Evolutionary conservation across 1,284 basidiomycete species (phyloP).

Genomic region (Fomitopsis betulina): DNA sequence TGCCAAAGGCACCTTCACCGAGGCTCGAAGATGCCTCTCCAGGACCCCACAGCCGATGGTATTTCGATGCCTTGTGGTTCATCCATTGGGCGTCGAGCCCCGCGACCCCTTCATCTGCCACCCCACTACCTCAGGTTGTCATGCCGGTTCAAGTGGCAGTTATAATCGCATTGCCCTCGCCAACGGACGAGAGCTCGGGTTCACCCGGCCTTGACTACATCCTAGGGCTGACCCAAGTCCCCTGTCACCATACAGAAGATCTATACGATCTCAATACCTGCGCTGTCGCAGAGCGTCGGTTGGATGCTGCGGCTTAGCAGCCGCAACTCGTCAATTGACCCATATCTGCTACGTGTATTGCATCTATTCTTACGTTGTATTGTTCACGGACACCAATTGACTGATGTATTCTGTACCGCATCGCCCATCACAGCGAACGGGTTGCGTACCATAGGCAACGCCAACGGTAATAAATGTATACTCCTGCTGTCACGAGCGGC

Average conservation of each 20-base stretch:
- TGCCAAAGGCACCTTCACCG: too few species aligned
- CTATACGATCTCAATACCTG: background rate
- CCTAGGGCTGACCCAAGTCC: background rate
- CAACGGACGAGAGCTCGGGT: background rate
- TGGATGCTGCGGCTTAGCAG: too few species aligned
- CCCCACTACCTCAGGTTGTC: background rate
- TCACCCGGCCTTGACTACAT: background rate
- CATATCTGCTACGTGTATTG: background rate
- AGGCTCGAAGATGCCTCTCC: background rate
- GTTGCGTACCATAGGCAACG: too few species aligned
- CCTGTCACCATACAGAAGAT: background rate
- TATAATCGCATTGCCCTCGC: slow-evolving; percentile 19
- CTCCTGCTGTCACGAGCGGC: too few species aligned
- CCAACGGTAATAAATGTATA: too few species aligned
- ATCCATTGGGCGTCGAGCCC: slow-evolving; percentile 1
- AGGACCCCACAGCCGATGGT: background rate
- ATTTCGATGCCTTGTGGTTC: slow-evolving; percentile 1
- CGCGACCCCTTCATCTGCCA: background rate
- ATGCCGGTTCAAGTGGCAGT: slow-evolving; percentile 14
- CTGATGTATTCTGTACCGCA: too few species aligned
- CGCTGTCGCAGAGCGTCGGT: background rate
- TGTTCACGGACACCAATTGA: background rate
- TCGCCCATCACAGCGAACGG: too few species aligned
- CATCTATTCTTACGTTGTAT: background rate
- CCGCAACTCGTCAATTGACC: background rate